These are phyloP conservation scores for Plasmopara viticola DNA, from an alignment of 352 stramenopile species.

Conservation along the genomic window DNA sequence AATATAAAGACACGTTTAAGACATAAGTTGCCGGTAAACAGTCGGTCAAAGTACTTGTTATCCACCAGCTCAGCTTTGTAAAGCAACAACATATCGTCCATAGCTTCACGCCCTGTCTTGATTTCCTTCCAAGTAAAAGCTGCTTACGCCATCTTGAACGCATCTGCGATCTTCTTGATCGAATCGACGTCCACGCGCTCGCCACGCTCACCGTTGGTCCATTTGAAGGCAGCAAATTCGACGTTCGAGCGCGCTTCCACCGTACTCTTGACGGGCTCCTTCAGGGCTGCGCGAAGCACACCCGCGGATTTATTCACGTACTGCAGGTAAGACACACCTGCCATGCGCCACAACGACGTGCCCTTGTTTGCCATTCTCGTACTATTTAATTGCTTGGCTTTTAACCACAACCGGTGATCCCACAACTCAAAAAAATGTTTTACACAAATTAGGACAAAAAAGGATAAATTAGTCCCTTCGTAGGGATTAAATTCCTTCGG, in stretches of 20 bases:
- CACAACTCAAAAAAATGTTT: neutral
- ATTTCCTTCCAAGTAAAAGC: neutral
- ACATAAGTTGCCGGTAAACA: too few species aligned
- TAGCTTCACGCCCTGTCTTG: too few species aligned
- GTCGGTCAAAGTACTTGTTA: too few species aligned
- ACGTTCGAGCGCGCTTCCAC: slow-evolving; percentile 62
- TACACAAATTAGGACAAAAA: neutral
- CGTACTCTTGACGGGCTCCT: slow-evolving; percentile 87
- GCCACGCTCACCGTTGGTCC: slow-evolving; percentile 73
- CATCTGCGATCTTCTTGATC: slow-evolving; percentile 76
- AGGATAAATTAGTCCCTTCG: neutral
- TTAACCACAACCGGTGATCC: neutral
- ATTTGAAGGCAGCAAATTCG: slow-evolving; percentile 84
- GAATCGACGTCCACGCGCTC: slow-evolving; percentile 69
- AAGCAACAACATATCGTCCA: too few species aligned
- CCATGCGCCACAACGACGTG: slow-evolving; percentile 83
- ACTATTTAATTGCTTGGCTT: neutral
- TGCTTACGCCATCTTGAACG: slow-evolving; percentile 67
- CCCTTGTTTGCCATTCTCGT: slow-evolving; percentile 65
- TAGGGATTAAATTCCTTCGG: slow-evolving; percentile 3
- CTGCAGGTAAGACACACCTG: slow-evolving; percentile 83
- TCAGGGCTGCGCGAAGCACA: slow-evolving; percentile 67
- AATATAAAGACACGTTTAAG: too few species aligned
- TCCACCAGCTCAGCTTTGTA: too few species aligned
- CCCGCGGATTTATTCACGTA: slow-evolving; percentile 82